Conservation (phyloP, 768 basidiomycete genomes). For the Suillus bovinus region DNA sequence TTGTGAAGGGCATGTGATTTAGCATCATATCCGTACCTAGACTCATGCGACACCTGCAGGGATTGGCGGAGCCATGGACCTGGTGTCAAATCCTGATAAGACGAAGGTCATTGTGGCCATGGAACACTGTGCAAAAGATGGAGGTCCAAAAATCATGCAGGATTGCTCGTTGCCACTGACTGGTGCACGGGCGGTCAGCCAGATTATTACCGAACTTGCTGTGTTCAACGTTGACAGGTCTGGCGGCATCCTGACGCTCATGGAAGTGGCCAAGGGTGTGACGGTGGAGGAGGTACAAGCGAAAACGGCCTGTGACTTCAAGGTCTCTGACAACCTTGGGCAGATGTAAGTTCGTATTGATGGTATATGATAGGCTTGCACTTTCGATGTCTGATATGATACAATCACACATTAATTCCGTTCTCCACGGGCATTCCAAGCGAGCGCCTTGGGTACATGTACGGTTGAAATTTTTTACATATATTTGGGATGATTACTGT, state of each 20-base stretch:
- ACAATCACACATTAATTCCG: neutral
- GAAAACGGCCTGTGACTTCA: constrained; percentile 83
- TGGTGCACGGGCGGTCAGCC: constrained; percentile 80
- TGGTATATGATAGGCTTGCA: neutral
- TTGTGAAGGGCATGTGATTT: constrained; percentile 58
- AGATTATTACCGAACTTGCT: constrained; percentile 86
- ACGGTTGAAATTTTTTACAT: neutral
- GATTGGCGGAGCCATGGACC: constrained; percentile 91
- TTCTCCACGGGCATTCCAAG: neutral
- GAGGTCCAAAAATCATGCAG: constrained; percentile 78
- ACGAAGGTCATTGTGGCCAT: constrained; percentile 85
- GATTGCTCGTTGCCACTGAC: constrained; percentile 80
- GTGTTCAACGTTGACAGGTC: constrained; percentile 81
- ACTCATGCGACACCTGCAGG: constrained; percentile 39
- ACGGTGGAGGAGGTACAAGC: constrained; percentile 76
- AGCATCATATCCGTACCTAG: neutral
- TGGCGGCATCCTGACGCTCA: constrained; percentile 66
- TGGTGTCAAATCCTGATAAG: constrained; percentile 88
- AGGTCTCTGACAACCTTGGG: constrained; percentile 51
- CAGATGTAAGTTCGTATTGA: constrained; percentile 39
- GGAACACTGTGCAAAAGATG: constrained; percentile 85
- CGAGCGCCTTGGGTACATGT: neutral
- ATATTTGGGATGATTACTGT: neutral
- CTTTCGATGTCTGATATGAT: neutral
- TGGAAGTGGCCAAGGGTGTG: constrained; percentile 77